These are phyloP conservation scores for Vitis vinifera DNA, from an alignment of 164 flowering plant genomes.

Conservation along the genomic window ASM3070453v1 NC_081822.1:30008001-30008500, in stretches of 20 bases:
- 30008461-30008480: no score
- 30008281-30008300: constrained; percentile 18
- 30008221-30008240: neutral
- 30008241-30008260: neutral
- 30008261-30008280: constrained; percentile 23
- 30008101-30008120: constrained; percentile 20
- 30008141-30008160: neutral
- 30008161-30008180: neutral
- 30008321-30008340: constrained; percentile 7
- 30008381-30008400: no score
- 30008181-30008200: constrained; percentile 6
- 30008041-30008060: constrained; percentile 4
- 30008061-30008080: neutral
- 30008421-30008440: no score
- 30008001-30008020: constrained; percentile 17
- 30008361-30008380: no score
- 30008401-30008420: no score
- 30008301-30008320: constrained; percentile 16
- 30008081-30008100: constrained; percentile 14
- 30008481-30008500: no score
- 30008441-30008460: no score
- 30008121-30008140: constrained; percentile 5
- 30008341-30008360: constrained; percentile 9
- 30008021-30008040: constrained; percentile 27
- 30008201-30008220: constrained; percentile 8